Percentiles rank a stretch among this genome's conserved stretches.
Conservation (phyloP, 495 filamentous ascomycete genomes). For the Xylaria acuta region DNA sequence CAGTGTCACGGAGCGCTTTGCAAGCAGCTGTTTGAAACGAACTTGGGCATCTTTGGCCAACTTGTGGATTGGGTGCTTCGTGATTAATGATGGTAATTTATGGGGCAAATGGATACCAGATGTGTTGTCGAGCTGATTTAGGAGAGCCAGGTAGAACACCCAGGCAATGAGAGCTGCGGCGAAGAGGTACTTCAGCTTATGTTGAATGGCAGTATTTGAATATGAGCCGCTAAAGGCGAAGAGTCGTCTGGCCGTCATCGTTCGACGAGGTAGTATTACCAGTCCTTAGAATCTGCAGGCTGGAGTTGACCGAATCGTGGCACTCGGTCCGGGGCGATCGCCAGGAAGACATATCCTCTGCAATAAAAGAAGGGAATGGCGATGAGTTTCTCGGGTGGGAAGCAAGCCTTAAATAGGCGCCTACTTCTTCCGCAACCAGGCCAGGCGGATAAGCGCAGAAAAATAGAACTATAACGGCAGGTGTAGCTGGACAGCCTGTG, state of each 20-base stretch:
- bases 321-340: neutral
- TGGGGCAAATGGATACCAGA: neutral
- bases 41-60: conserved; percentile 12
- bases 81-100: neutral
- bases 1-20: conserved; percentile 49
- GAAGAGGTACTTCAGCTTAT: conserved; percentile 19
- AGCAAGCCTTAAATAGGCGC: neutral
- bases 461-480: neutral
- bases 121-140: neutral
- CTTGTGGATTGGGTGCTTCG: conserved; percentile 12
- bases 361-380: neutral
- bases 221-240: neutral
- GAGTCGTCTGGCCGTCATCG: conserved; percentile 13
- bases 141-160: conserved; percentile 7
- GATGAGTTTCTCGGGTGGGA: neutral
- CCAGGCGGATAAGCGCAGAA: neutral
- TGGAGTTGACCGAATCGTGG: neutral
- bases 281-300: neutral
- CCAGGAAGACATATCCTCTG: neutral
- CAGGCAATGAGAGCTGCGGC: conserved; percentile 8
- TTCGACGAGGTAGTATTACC: neutral
- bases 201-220: conserved; percentile 15
- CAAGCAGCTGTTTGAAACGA: conserved; percentile 31
- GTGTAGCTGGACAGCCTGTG: neutral
- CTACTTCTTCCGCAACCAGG: neutral